phyloP scores from a whole-genome alignment of 306 rosid species.

The Cucurbita ficifolia region DNA sequence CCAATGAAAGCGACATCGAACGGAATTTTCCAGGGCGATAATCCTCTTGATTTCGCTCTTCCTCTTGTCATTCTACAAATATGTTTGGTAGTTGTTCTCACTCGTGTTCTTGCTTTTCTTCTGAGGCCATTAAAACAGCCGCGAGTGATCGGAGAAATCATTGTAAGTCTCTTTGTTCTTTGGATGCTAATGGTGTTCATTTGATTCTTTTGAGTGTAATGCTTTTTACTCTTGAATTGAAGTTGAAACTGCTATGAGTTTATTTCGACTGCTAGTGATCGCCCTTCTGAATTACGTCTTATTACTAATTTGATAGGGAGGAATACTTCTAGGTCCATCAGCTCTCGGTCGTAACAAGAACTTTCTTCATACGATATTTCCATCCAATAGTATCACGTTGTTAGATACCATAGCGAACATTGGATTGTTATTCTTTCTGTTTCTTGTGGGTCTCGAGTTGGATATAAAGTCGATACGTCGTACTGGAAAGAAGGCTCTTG shows the following conservation, averaged over 20 bases:
- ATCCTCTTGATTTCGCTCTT: conserved; percentile 69
- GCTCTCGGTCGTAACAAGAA: conserved; percentile 60
- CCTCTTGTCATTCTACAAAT: conserved; percentile 50
- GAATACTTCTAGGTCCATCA: conserved; percentile 76
- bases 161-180: conserved; percentile 34
- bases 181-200: background rate
- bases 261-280: background rate
- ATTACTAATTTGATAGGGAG: conserved; percentile 43
- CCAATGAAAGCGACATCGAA: conserved; percentile 73
- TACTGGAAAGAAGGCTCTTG: conserved; percentile 52
- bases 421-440: conserved; percentile 73
- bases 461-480: conserved; percentile 48
- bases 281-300: background rate
- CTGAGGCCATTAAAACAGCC: conserved; percentile 40
- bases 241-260: background rate
- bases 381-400: conserved; percentile 58
- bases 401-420: conserved; percentile 82
- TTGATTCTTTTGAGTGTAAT: background rate
- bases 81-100: conserved; percentile 23
- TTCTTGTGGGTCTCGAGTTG: conserved; percentile 63
- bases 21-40: conserved; percentile 68
- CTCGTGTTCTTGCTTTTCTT: conserved; percentile 37
- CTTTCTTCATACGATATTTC: conserved; percentile 50
- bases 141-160: conserved; percentile 43
- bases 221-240: background rate